These are phyloP conservation scores for Ascosphaera apis DNA, from an alignment of 2,329 filamentous ascomycete species.

Conservation along the genomic window DNA sequence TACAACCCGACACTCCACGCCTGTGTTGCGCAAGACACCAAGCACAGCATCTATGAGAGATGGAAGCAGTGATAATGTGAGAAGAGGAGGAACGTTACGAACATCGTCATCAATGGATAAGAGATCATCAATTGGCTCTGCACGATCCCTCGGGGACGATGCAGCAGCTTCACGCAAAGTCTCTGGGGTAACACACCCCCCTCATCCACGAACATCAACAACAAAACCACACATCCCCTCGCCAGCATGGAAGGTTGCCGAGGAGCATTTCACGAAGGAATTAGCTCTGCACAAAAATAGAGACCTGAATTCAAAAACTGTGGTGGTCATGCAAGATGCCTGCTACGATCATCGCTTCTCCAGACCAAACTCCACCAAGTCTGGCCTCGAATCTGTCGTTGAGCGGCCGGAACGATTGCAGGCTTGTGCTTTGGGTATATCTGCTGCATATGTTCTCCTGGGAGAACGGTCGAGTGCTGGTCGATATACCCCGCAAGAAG, in stretches of 20 bases:
- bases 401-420: slow-evolving; percentile 81
- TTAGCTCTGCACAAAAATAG: slow-evolving; percentile 35
- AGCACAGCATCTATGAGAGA: slow-evolving; percentile 16
- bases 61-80: slow-evolving; percentile 13
- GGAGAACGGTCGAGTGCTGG: slow-evolving; percentile 58
- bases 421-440: slow-evolving; percentile 59
- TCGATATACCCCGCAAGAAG: slow-evolving; percentile 41
- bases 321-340: slow-evolving; percentile 76
- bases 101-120: slow-evolving; percentile 17
- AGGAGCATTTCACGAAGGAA: slow-evolving; percentile 46
- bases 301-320: slow-evolving; percentile 30
- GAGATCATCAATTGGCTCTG: slow-evolving; percentile 15
- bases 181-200: slow-evolving; percentile 11
- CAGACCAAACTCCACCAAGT: slow-evolving; percentile 52
- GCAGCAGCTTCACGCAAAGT: slow-evolving; percentile 14
- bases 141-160: slow-evolving; percentile 14
- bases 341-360: slow-evolving; percentile 90
- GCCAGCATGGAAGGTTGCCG: slow-evolving; percentile 37
- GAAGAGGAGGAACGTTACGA: too few relatives aligned
- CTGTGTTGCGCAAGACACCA: slow-evolving; percentile 11
- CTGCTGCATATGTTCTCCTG: slow-evolving; percentile 73
- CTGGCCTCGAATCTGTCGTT: slow-evolving; percentile 55
- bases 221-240: slow-evolving; percentile 10
- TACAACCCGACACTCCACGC: too few relatives aligned
- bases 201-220: slow-evolving; percentile 11